Evolutionary conservation across 441 rosid genomes (phyloP), one percentile per base, ranked within the genome.

Genomic region (Sinapis alba): DNA sequence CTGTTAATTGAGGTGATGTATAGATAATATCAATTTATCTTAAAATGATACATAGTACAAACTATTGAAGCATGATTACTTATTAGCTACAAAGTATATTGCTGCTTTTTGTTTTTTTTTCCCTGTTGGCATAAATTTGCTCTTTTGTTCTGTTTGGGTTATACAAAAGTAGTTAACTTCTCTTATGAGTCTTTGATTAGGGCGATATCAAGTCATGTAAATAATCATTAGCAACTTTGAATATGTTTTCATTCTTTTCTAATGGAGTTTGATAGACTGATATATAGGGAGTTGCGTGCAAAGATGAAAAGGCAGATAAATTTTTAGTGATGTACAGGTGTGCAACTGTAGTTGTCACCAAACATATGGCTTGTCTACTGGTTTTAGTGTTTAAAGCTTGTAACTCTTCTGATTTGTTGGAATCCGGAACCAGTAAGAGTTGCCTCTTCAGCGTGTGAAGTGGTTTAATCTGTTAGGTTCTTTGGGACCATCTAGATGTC

Each of bases 341-440:
- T 78, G 80, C 72, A 71, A 65, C 69, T 66, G 78, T 78, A 72
- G 78, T 72, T 68, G 56, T 78, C 81, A 72, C 45, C 36, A 67
- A 78, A 78, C 74, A 78, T 72, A 72, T 78, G 78, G 78, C 73
- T 77, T 78, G 78, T 72, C 77, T 78, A 64, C 54, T 72, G 70
- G 61, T 60, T 61, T 23, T 15, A 21, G 28, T 53, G 69, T 53
- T 67, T 74, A 66, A 72, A 67, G 41, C 69, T 77, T 51, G 9
- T 12, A 78, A 47, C 68, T 71, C 73, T 56, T 72, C 45, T 71
- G 64, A 28, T 78, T 72, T 78, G 73, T 72, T 78, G 74, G 81
- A 78, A 72, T 78, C 56, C 68, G 20, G 11, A 10, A 68, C 41
- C 43, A 72, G 70, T 72, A 54, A 41, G 77, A 68, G 70, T 78